Conservation (phyloP, 495 filamentous ascomycete species). For the Penicillium macrosclerotiorum region DNA sequence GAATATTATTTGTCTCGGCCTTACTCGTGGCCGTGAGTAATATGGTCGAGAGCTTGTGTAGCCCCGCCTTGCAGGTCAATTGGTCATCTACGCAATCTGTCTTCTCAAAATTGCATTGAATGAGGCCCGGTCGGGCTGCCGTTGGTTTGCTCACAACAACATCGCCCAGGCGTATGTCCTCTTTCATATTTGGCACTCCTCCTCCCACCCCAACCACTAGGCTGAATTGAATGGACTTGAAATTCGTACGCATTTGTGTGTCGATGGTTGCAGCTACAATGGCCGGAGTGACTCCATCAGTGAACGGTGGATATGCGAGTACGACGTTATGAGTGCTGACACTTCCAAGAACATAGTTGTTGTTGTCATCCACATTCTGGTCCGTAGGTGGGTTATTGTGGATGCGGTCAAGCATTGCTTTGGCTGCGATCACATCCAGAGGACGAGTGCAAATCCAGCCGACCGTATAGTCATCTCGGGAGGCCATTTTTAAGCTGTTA, state of each 20-base stretch:
- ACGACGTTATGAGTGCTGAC: slow-evolving; percentile 41
- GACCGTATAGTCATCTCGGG: slow-evolving; percentile 27
- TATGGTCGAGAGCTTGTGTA: slow-evolving; percentile 25
- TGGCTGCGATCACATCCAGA: slow-evolving; percentile 29
- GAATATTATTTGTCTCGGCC: slow-evolving; percentile 21
- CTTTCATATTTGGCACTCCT: slow-evolving; percentile 30
- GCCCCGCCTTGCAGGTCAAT: slow-evolving; percentile 20
- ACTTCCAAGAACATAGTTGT: slow-evolving; percentile 22
- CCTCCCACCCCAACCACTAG: slow-evolving; percentile 46
- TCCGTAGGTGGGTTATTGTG: slow-evolving; percentile 23
- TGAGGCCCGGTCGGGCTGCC: slow-evolving; percentile 16
- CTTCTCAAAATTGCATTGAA: slow-evolving; percentile 25
- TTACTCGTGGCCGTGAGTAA: slow-evolving; percentile 27
- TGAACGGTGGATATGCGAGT: slow-evolving; percentile 26
- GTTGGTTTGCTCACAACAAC: slow-evolving; percentile 29
- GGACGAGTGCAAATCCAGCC: slow-evolving; percentile 32
- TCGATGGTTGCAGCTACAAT: slow-evolving; percentile 31
- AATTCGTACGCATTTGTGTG: slow-evolving; percentile 30
- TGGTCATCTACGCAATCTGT: slow-evolving; percentile 13
- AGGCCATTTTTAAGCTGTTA: slow-evolving; percentile 17
- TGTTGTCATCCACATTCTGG: slow-evolving; percentile 15
- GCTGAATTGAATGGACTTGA: slow-evolving; percentile 29
- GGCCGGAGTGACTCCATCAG: slow-evolving; percentile 29
- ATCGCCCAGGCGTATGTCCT: slow-evolving; percentile 36
- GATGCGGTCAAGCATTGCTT: slow-evolving; percentile 27